A percentile compares a stretch with the other conserved stretches of the same genome.
Evolutionary conservation across 805 yeast genomes (phyloP).

Genomic region (Pichia manshurica): DNA sequence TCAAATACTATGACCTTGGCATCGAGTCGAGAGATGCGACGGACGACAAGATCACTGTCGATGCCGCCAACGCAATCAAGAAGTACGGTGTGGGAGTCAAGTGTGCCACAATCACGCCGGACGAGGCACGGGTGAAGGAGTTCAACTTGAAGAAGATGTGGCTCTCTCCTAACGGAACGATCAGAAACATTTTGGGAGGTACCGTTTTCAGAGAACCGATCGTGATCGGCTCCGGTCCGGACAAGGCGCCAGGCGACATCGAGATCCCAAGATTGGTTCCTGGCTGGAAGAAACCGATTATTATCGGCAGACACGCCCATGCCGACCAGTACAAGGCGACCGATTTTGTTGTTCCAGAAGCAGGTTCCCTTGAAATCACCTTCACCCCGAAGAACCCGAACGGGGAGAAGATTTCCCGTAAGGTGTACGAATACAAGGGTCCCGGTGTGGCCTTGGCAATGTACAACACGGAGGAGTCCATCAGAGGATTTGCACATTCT

Average conservation of each 20-base stretch:
- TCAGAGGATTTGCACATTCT: conserved; percentile 71
- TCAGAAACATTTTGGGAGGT: conserved; percentile 75
- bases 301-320: conserved; percentile 81
- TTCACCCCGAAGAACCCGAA: conserved; percentile 57
- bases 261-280: conserved; percentile 73
- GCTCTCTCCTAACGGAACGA: conserved; percentile 82
- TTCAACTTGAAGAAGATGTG: conserved; percentile 73
- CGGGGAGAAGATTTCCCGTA: conserved; percentile 39
- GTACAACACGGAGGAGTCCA: conserved; percentile 80
- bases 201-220: conserved; percentile 84
- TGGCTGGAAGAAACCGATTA: conserved; percentile 76
- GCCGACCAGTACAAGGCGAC: conserved; percentile 85
- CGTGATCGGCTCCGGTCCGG: conserved; percentile 47
- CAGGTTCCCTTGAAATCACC: conserved; percentile 61
- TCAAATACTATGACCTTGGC: conserved; percentile 72
- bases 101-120: conserved; percentile 84
- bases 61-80: conserved; percentile 71
- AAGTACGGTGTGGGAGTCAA: conserved; percentile 76
- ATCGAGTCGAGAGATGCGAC: conserved; percentile 65
- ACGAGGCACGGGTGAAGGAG: conserved; percentile 73
- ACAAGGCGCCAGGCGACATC: conserved; percentile 22
- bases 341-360: conserved; percentile 59
- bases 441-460: conserved; percentile 75
- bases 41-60: conserved; percentile 66
- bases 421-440: conserved; percentile 58